A percentile compares a stretch with the other conserved stretches of the same genome.
phyloP scores from a whole-genome alignment of 176 grass and related monocot genomes.

The Ensete glaucum region DNA sequence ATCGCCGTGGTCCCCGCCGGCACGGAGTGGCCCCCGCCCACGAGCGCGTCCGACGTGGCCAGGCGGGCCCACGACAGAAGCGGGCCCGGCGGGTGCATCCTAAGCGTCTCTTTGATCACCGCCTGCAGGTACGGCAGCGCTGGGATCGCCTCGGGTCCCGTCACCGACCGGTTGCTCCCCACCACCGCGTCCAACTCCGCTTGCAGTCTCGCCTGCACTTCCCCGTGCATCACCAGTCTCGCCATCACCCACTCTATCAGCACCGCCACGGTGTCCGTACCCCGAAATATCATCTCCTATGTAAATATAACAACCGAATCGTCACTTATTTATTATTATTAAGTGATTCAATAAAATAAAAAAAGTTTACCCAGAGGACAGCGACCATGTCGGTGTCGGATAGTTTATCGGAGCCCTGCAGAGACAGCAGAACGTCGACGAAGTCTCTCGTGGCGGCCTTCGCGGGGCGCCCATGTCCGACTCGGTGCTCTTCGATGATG shows the following conservation, averaged over 20 bases:
- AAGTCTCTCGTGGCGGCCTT: conserved; percentile 29
- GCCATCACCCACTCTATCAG: conserved; percentile 90
- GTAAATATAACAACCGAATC: background rate
- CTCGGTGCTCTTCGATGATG: conserved; percentile 59
- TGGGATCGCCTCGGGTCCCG: conserved; percentile 26
- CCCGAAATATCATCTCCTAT: conserved; percentile 95
- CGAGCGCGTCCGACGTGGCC: conserved; percentile 50
- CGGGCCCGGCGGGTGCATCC: conserved; percentile 81
- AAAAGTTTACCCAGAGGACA: conserved; percentile 55
- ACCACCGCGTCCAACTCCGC: conserved; percentile 61
- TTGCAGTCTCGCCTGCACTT: conserved; percentile 62
- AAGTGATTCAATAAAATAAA: background rate
- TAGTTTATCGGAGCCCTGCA: conserved; percentile 45
- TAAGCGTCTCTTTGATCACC: conserved; percentile 70
- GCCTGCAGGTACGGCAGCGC: conserved; percentile 61
- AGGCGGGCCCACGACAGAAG: conserved; percentile 89
- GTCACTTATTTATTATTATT: background rate
- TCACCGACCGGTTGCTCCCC: conserved; percentile 18
- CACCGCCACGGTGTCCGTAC: conserved; percentile 83
- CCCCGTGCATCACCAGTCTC: conserved; percentile 57
- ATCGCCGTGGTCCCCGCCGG: conserved; percentile 76
- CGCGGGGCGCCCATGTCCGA: background rate
- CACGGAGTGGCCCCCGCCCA: conserved; percentile 40
- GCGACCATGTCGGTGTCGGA: conserved; percentile 66
- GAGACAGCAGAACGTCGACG: conserved; percentile 68